Evolutionary conservation across 2,329 filamentous ascomycete genomes (phyloP).

Genomic region (Diaporthe vexans): DNA sequence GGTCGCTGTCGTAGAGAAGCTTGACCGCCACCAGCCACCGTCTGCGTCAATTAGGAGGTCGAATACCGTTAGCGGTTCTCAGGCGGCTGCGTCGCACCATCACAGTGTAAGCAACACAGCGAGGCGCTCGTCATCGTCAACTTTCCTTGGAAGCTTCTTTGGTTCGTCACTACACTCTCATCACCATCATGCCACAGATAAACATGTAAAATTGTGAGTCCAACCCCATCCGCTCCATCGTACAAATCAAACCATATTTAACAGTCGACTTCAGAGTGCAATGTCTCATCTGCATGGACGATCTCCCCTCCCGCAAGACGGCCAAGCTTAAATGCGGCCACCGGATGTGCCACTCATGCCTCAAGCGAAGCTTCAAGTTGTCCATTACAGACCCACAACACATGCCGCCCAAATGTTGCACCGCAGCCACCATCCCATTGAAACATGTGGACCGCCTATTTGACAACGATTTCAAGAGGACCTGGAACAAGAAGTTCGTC

Average conservation of each 20-base stretch:
- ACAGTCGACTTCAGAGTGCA: conserved; percentile 66
- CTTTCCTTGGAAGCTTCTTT: conserved; percentile 52
- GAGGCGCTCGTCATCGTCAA: conserved; percentile 53
- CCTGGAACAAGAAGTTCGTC: conserved; percentile 85
- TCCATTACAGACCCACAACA: conserved; percentile 83
- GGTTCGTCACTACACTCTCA: conserved; percentile 45
- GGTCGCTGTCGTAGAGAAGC: conserved; percentile 48
- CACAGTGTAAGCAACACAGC: conserved; percentile 54
- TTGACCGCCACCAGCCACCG: conserved; percentile 42
- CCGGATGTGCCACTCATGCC: conserved; percentile 83
- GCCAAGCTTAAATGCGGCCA: conserved; percentile 84
- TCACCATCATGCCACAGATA: conserved; percentile 44
- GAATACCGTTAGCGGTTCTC: conserved; percentile 52
- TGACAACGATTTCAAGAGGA: conserved; percentile 78
- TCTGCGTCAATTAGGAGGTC: conserved; percentile 50
- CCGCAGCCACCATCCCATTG: conserved; percentile 78
- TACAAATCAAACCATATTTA: conserved; percentile 38
- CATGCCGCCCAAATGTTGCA: conserved; percentile 90
- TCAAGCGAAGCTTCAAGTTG: conserved; percentile 80
- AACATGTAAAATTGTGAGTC: conserved; percentile 46
- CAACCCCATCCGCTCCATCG: neutral
- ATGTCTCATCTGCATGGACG: conserved; percentile 81
- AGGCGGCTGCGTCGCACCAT: conserved; percentile 51
- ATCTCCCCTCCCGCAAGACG: conserved; percentile 73
- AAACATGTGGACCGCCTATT: conserved; percentile 84